phyloP scores from a whole-genome alignment of 164 flowering plant species.

The Platanus orientalis region DNA sequence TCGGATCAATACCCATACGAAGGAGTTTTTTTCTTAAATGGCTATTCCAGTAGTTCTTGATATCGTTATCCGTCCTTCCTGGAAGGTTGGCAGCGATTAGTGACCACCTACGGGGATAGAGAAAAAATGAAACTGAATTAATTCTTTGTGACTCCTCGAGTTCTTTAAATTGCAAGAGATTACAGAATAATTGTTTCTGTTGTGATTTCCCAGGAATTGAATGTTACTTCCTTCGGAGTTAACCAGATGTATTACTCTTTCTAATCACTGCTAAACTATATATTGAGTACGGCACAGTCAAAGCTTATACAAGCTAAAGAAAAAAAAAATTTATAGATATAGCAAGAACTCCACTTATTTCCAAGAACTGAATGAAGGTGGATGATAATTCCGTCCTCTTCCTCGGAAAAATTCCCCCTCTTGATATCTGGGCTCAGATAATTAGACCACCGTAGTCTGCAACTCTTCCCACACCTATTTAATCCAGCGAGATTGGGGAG shows the following conservation, averaged over 20 bases:
- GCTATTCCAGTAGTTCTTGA: background rate
- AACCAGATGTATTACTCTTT: background rate
- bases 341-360: background rate
- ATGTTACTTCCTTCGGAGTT: no score
- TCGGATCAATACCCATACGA: background rate
- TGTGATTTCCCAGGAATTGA: no score
- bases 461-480: background rate
- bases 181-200: no score
- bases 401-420: background rate
- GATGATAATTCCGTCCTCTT: background rate
- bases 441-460: background rate
- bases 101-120: background rate
- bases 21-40: background rate
- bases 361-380: background rate
- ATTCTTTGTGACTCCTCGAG: no score
- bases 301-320: no score
- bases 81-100: background rate
- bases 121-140: background rate
- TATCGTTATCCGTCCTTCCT: background rate
- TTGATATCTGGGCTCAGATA: background rate
- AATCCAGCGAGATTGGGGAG: background rate
- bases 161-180: no score
- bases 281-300: no score
- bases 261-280: no score
- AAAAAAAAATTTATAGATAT: no score